Evolutionary conservation across 495 filamentous ascomycete genomes (phyloP), one percentile per base, ranked within the genome.

Genomic region (Aspergillus indologenus): DNA sequence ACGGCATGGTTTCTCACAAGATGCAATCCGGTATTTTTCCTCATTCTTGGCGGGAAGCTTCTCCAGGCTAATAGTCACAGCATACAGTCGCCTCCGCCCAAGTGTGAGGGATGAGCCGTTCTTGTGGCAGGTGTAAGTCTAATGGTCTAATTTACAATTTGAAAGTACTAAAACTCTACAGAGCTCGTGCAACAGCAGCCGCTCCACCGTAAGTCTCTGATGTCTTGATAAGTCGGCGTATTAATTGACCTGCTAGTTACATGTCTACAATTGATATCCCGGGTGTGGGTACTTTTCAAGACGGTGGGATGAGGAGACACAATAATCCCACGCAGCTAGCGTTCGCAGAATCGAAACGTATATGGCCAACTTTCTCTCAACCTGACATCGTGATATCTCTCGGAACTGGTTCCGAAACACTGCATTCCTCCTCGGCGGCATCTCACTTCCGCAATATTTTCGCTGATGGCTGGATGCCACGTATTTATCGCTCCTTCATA

Each of bases 321-420:
- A 75, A 75, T 53, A 74, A 74, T 53, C 71, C 68, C 0, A 47
- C 72, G 22, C 68, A 71, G 21, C 43, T 75, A 15, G 68, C 68
- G 19, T 48, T 72, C 18, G 62, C 62, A 56, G 71, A 75, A 54
- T 49, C 61, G 21, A 53, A 45, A 18, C 52, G 52, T 14, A 52
- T 71, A 14, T 70, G 68, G 61, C 60, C 63, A 8, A 55, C 44
- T 18, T 59, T 49, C 1, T 20, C 54, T 6, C 57, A 59, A 23
- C 53, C 52, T 26, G 64, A 65, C 54, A 45, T 72, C 31, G 56
- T 68, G 9, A 47, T 72, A 29, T 68, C 67, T 15, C 51, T 72
- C 22, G 61, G 67, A 29, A 71, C 68, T 17, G 62, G 61, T 4
- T 65, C 58, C 18, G 58, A 60, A 26, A 51, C 23, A 17, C 11